Percentiles rank a stretch among this genome's conserved stretches.
Evolutionary conservation across 805 yeast genomes (phyloP).

Genomic region (Suhomyces canberraensis): DNA sequence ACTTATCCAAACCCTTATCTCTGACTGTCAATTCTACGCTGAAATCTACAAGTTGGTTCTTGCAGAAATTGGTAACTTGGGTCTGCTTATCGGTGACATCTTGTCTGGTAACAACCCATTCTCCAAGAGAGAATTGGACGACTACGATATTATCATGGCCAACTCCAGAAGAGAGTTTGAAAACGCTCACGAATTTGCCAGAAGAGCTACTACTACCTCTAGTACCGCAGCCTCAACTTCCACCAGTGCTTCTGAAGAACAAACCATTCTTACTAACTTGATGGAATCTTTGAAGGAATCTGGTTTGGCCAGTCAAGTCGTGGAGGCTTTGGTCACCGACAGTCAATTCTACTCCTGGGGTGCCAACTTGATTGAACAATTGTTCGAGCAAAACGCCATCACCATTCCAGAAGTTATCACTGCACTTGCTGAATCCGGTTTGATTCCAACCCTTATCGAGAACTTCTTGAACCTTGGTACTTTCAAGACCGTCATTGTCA

Average conservation of each 20-base stretch:
- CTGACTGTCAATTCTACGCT: conserved; percentile 38
- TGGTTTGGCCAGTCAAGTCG: conserved; percentile 40
- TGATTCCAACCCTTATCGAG: conserved; percentile 34
- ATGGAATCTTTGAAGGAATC: conserved; percentile 43
- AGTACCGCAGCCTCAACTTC: not conserved
- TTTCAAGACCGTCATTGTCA: conserved; percentile 38
- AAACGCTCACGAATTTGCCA: not conserved
- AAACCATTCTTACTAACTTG: conserved; percentile 24
- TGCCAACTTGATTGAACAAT: conserved; percentile 32
- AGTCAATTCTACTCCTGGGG: conserved; percentile 36
- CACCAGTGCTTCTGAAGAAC: not conserved
- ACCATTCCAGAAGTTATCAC: conserved; percentile 22
- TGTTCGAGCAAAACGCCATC: conserved; percentile 29
- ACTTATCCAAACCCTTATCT: conserved; percentile 34
- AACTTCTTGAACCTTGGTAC: conserved; percentile 37
- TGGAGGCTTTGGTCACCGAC: conserved; percentile 35
- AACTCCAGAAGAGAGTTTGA: conserved; percentile 4
- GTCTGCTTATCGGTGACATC: conserved; percentile 20
- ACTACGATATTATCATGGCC: not conserved
- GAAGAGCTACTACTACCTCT: conserved; percentile 8
- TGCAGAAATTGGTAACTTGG: conserved; percentile 28
- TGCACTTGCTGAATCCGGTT: conserved; percentile 35
- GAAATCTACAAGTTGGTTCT: conserved; percentile 37
- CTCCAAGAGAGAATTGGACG: conserved; percentile 20
- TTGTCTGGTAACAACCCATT: conserved; percentile 18